Conservation (phyloP, 192 early-diverging fungal genomes). For the Backusella macrospora region DNA sequence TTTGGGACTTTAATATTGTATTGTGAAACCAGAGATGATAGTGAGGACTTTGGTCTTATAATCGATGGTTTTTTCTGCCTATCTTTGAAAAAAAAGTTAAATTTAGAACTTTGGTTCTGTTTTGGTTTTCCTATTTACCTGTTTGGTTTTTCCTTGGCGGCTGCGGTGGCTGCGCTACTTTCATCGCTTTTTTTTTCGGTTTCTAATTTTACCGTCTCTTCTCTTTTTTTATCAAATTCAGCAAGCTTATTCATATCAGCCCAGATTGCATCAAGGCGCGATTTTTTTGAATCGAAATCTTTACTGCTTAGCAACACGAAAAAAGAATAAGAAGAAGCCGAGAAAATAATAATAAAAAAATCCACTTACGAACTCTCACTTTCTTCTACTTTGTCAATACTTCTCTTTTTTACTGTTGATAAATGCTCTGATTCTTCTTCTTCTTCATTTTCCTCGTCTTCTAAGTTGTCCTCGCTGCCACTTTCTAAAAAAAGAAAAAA, state of each 20-base stretch:
- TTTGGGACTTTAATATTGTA: slow-evolving; percentile 59
- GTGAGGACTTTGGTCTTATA: slow-evolving; percentile 38
- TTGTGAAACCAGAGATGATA: slow-evolving; percentile 35
- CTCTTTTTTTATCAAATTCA: not conserved
- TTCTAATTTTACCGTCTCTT: not conserved
- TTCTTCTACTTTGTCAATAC: slow-evolving; percentile 7
- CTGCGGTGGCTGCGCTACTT: not conserved
- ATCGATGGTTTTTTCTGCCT: slow-evolving; percentile 20
- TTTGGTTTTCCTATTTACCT: slow-evolving; percentile 7
- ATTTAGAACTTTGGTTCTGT: not conserved
- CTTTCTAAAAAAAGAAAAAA: not conserved
- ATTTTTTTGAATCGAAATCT: slow-evolving; percentile 31
- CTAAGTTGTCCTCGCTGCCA: not conserved
- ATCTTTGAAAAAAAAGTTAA: not conserved
- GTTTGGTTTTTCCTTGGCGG: not conserved
- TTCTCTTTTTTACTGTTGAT: not conserved
- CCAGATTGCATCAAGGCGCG: slow-evolving; percentile 57
- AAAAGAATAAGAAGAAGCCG: not conserved
- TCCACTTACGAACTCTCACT: slow-evolving; percentile 4
- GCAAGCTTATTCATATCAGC: slow-evolving; percentile 51
- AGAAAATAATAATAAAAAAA: not conserved
- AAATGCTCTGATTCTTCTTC: not conserved
- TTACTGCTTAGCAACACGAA: not conserved
- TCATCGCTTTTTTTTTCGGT: slow-evolving; percentile 14
- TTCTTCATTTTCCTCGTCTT: slow-evolving; percentile 22